Percentiles rank a stretch among this genome's conserved stretches.
phyloP scores from a whole-genome alignment of 805 yeast genomes.

The Candida insectalens region DNA sequence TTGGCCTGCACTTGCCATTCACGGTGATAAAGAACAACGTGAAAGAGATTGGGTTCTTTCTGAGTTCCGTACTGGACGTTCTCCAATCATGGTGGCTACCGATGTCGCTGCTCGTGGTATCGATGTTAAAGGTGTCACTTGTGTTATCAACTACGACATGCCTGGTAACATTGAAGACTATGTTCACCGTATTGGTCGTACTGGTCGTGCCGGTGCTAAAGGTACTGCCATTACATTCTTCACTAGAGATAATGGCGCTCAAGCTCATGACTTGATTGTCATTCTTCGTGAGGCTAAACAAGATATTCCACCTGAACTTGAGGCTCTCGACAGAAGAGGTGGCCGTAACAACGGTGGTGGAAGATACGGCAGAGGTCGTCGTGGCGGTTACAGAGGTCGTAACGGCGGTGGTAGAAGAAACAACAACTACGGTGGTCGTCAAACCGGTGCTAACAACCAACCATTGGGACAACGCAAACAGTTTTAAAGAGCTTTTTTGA shows the following conservation, averaged over 20 bases:
- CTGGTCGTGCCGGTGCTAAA: slow-evolving; percentile 96
- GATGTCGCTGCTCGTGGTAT: slow-evolving; percentile 99
- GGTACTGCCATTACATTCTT: slow-evolving; percentile 96
- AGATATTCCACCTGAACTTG: slow-evolving; percentile 70
- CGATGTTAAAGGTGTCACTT: slow-evolving; percentile 96
- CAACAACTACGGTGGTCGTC: slow-evolving; percentile 18
- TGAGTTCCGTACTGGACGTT: slow-evolving; percentile 86
- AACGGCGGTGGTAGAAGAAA: slow-evolving; percentile 20
- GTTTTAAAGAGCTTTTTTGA: too few relatives aligned
- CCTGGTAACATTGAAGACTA: slow-evolving; percentile 98
- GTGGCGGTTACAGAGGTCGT: slow-evolving; percentile 28
- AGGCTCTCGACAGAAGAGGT: slow-evolving; percentile 64
- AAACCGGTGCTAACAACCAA: slow-evolving; percentile 34
- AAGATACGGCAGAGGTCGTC: slow-evolving; percentile 33
- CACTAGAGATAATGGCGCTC: slow-evolving; percentile 76
- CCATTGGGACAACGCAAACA: slow-evolving; percentile 32
- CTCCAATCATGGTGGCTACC: slow-evolving; percentile 97
- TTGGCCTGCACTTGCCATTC: slow-evolving; percentile 98
- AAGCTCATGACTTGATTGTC: slow-evolving; percentile 83
- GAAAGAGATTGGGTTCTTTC: slow-evolving; percentile 98
- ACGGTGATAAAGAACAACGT: slow-evolving; percentile 95
- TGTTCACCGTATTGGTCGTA: slow-evolving; percentile 98
- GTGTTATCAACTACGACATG: slow-evolving; percentile 92
- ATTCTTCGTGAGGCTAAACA: slow-evolving; percentile 95
- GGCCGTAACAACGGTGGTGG: slow-evolving; percentile 41